phyloP scores from a whole-genome alignment of 495 filamentous ascomycete genomes.

The Podospora pseudopauciseta region DNA sequence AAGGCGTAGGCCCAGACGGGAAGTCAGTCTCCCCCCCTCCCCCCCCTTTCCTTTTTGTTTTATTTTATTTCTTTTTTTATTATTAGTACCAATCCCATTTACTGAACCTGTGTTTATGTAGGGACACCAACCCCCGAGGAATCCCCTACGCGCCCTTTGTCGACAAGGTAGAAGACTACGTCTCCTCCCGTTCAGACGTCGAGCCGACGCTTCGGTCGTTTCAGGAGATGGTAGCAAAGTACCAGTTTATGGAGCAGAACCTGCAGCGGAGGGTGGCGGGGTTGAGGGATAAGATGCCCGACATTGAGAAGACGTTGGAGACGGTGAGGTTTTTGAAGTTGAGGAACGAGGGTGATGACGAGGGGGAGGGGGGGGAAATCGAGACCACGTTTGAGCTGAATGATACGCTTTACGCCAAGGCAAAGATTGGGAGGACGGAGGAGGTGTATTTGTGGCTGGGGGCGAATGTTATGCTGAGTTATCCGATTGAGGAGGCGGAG shows the following conservation, averaged over 20 bases:
- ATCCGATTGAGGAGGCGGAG: slow-evolving; percentile 84
- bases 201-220: slow-evolving; percentile 86
- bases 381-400: slow-evolving; percentile 95
- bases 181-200: slow-evolving; percentile 79
- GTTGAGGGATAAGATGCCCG: slow-evolving; percentile 90
- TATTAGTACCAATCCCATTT: neutral
- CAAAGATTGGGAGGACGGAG: slow-evolving; percentile 72
- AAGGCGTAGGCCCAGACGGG: neutral
- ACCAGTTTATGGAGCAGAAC: slow-evolving; percentile 99
- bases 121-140: slow-evolving; percentile 80
- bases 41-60: too few relatives aligned
- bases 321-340: slow-evolving; percentile 79
- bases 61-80: neutral
- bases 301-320: slow-evolving; percentile 96
- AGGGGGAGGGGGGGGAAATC: slow-evolving; percentile 58
- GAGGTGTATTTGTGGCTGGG: slow-evolving; percentile 98
- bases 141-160: slow-evolving; percentile 95
- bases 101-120: slow-evolving; percentile 1
- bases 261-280: slow-evolving; percentile 76
- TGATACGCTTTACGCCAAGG: slow-evolving; percentile 91
- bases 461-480: slow-evolving; percentile 97
- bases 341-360: slow-evolving; percentile 33
- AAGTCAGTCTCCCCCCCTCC: neutral
- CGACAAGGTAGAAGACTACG: slow-evolving; percentile 94
- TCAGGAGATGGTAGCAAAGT: slow-evolving; percentile 99